Evolutionary conservation across 2,329 filamentous ascomycete genomes (phyloP).

Genomic region (Macrophomina tecta): DNA sequence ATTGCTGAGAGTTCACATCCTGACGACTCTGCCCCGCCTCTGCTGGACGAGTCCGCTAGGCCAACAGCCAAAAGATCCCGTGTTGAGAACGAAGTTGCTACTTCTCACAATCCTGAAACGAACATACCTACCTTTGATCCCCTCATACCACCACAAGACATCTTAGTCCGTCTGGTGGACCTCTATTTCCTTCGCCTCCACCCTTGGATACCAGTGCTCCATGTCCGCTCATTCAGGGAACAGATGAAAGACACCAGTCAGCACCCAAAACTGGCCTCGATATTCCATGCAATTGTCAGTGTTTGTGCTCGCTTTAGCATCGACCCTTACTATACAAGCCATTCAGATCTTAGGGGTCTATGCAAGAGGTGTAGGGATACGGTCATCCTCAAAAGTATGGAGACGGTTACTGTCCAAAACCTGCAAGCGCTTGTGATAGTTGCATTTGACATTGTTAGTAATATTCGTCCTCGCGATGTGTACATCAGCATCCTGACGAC

Average conservation of each 20-base stretch:
- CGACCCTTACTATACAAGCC: slow-evolving; percentile 29
- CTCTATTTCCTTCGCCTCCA: slow-evolving; percentile 41
- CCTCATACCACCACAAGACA: slow-evolving; percentile 32
- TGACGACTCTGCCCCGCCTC: too few relatives aligned
- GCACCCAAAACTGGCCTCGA: slow-evolving; percentile 31
- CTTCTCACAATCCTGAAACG: neutral
- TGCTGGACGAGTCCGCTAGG: neutral
- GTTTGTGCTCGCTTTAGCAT: slow-evolving; percentile 33
- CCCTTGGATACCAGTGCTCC: slow-evolving; percentile 45
- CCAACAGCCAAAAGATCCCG: neutral
- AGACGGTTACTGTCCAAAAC: slow-evolving; percentile 43
- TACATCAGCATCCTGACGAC: neutral
- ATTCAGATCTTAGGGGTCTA: neutral
- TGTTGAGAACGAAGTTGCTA: neutral
- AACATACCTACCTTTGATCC: slow-evolving; percentile 25
- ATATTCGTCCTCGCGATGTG: neutral
- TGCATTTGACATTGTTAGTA: slow-evolving; percentile 41
- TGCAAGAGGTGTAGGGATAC: slow-evolving; percentile 29
- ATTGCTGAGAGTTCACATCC: neutral
- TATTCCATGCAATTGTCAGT: slow-evolving; percentile 39
- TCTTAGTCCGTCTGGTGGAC: slow-evolving; percentile 38
- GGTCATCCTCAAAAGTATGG: slow-evolving; percentile 42
- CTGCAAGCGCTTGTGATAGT: slow-evolving; percentile 46
- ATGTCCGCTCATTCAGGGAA: slow-evolving; percentile 39
- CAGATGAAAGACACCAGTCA: slow-evolving; percentile 32